Conservation (phyloP, 352 stramenopile species). For the Globisporangium camurandrum region DNA sequence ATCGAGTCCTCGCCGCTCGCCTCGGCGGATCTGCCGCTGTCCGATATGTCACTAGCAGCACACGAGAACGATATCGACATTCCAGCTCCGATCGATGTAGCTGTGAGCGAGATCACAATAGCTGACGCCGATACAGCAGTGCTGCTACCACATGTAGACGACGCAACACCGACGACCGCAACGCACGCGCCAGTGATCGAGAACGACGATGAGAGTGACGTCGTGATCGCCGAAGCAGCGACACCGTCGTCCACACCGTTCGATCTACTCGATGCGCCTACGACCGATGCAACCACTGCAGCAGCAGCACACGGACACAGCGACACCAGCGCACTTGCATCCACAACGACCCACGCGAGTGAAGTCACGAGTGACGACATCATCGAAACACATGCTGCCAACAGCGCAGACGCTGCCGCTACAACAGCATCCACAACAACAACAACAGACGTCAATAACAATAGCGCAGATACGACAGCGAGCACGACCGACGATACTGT, state of each 20-base stretch:
- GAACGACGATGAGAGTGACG: background rate
- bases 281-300: background rate
- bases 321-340: background rate
- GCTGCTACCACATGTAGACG: background rate
- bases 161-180: background rate
- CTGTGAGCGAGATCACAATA: no score
- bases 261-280: constrained; percentile 6
- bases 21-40: background rate
- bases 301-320: background rate
- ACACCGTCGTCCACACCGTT: constrained; percentile 9
- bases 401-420: background rate
- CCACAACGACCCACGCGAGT: background rate
- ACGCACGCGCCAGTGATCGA: background rate
- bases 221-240: constrained; percentile 10
- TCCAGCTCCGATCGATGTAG: no score
- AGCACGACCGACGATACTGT: background rate
- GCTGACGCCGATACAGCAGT: background rate
- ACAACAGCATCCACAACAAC: no score
- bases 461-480: background rate
- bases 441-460: background rate
- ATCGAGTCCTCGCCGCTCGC: background rate
- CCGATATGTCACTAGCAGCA: background rate
- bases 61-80: no score
- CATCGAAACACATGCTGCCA: constrained; percentile 10
- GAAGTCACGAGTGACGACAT: constrained; percentile 12